Percentiles rank a stretch among this genome's conserved stretches.
Evolutionary conservation across 352 stramenopile species (phyloP).

Genomic region (Aphanomyces euteiches): DNA sequence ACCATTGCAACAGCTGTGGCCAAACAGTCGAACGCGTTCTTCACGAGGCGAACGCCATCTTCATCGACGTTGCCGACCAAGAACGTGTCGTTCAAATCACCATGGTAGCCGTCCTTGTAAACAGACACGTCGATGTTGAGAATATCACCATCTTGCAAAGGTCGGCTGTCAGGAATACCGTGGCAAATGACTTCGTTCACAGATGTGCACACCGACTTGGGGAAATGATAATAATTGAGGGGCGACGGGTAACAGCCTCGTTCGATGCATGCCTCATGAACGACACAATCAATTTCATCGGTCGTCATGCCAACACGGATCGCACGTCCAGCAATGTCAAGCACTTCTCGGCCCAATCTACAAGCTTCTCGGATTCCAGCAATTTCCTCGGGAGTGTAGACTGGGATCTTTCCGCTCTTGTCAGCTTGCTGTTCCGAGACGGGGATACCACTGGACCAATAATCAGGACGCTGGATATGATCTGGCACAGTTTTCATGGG

Average conservation of each 20-base stretch:
- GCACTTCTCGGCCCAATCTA: slow-evolving; percentile 86
- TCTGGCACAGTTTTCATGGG: slow-evolving; percentile 69
- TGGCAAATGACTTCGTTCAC: slow-evolving; percentile 97
- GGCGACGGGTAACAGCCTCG: slow-evolving; percentile 94
- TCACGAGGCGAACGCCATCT: slow-evolving; percentile 86
- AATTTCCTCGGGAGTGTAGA: slow-evolving; percentile 93
- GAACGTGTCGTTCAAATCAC: slow-evolving; percentile 98
- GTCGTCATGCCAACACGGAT: slow-evolving; percentile 90
- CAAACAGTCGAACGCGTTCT: slow-evolving; percentile 95
- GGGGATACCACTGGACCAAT: slow-evolving; percentile 81
- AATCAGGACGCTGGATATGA: slow-evolving; percentile 85
- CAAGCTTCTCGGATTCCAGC: slow-evolving; percentile 90
- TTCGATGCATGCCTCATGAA: slow-evolving; percentile 91
- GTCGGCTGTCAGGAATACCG: slow-evolving; percentile 95
- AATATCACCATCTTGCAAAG: slow-evolving; percentile 95
- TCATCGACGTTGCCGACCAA: slow-evolving; percentile 95
- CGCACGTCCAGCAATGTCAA: slow-evolving; percentile 91
- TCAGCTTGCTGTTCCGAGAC: slow-evolving; percentile 61
- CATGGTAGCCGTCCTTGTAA: slow-evolving; percentile 97
- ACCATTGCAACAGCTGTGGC: slow-evolving; percentile 80
- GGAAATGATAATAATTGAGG: slow-evolving; percentile 98
- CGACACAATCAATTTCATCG: slow-evolving; percentile 96
- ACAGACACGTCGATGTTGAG: slow-evolving; percentile 98
- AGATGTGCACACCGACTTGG: slow-evolving; percentile 87
- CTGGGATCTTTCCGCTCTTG: slow-evolving; percentile 75